A percentile compares a stretch with the other conserved stretches of the same genome.
These are phyloP conservation scores for Anthracocystis walkeri DNA, from an alignment of 1,284 basidiomycete species.

Conservation along the genomic window DNA sequence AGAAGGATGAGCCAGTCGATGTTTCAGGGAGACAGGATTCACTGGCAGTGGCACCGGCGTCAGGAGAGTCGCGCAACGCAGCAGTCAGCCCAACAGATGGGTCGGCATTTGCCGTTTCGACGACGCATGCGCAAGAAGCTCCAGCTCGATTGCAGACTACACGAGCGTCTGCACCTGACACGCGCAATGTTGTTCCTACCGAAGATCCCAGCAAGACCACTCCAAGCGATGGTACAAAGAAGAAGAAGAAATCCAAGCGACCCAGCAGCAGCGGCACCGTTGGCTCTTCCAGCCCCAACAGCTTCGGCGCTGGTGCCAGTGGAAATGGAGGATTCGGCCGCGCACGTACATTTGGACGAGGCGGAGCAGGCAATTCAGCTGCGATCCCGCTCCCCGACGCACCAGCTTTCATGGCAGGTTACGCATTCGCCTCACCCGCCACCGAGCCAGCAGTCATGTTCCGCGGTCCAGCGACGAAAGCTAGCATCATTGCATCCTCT, in stretches of 20 bases:
- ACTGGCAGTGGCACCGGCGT: not conserved
- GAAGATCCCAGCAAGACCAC: constrained; percentile 7
- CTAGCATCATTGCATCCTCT: constrained; percentile 14
- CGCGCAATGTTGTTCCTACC: not conserved
- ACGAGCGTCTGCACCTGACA: constrained; percentile 17
- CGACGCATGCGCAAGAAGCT: constrained; percentile 38
- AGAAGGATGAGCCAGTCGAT: not conserved
- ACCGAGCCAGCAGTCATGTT: constrained; percentile 13
- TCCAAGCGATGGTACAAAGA: constrained; percentile 8
- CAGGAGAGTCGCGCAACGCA: not conserved
- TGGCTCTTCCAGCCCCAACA: constrained; percentile 8
- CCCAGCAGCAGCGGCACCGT: constrained; percentile 28
- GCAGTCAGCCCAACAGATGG: not conserved
- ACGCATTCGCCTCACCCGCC: constrained; percentile 20
- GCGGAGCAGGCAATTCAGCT: not conserved
- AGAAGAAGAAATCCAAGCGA: constrained; percentile 23
- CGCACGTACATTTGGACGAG: constrained; percentile 20
- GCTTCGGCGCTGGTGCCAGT: not conserved
- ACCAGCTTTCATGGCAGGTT: constrained; percentile 26
- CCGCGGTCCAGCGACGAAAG: constrained; percentile 23
- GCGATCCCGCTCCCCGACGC: constrained; percentile 23
- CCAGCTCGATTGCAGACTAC: constrained; percentile 44
- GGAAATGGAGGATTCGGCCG: not conserved
- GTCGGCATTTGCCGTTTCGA: constrained; percentile 20
- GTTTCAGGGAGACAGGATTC: not conserved